Conservation (phyloP, 306 rosid genomes). For the Cucurbita argyrosperma region DNA sequence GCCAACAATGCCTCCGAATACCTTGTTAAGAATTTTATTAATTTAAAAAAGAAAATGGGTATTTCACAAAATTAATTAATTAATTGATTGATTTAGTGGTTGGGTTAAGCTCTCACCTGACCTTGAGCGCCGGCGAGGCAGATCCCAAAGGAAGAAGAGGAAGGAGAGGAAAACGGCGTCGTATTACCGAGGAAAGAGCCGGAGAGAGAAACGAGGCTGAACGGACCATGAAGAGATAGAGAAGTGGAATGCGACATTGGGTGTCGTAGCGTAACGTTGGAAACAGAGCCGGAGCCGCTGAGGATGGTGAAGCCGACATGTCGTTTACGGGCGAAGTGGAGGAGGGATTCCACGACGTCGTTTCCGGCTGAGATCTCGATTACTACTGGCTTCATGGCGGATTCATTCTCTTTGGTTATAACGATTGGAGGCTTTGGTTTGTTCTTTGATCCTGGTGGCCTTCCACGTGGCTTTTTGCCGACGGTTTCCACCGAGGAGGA, state of each 20-base stretch:
- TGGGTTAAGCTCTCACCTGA: background rate
- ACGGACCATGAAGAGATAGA: slow-evolving; percentile 21
- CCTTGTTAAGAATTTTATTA: background rate
- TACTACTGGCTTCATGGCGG: slow-evolving; percentile 13
- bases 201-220: slow-evolving; percentile 14
- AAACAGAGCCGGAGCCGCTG: slow-evolving; percentile 26
- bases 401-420: slow-evolving; percentile 12
- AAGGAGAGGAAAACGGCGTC: background rate
- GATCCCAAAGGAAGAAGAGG: background rate
- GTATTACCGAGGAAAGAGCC: slow-evolving; percentile 15
- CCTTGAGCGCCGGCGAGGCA: slow-evolving; percentile 25
- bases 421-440: slow-evolving; percentile 40
- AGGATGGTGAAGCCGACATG: slow-evolving; percentile 17
- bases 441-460: slow-evolving; percentile 60
- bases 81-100: no score
- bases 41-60: background rate
- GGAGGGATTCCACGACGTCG: slow-evolving; percentile 28
- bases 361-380: slow-evolving; percentile 31
- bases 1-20: slow-evolving; percentile 44
- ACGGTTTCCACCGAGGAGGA: background rate
- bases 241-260: slow-evolving; percentile 4
- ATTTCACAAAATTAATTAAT: no score
- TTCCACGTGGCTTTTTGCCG: slow-evolving; percentile 28
- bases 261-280: slow-evolving; percentile 20
- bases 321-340: slow-evolving; percentile 16